Percentiles rank a stretch among this genome's conserved stretches.
phyloP scores from a whole-genome alignment of 75 land plant genomes.

The Picea glauca region DNA sequence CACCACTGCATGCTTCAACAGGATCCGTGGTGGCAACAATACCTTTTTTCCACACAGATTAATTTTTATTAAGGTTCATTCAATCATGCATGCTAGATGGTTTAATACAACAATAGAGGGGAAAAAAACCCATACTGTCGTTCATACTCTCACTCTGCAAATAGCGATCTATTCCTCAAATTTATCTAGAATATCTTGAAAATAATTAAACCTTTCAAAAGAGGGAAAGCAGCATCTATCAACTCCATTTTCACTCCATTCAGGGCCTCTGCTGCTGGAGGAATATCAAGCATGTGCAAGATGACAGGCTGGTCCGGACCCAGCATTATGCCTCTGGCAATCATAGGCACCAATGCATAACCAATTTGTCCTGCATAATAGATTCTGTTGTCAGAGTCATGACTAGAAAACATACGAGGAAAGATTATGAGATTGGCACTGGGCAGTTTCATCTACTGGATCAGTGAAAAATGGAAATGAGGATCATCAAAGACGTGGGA shows the following conservation, averaged over 20 bases:
- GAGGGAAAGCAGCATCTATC: constrained; percentile 93
- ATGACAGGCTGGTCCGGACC: constrained; percentile 92
- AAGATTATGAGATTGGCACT: background rate
- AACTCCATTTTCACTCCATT: constrained; percentile 98
- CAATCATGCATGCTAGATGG: background rate
- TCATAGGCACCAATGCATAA: constrained; percentile 96
- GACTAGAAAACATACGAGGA: background rate
- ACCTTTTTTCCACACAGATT: constrained; percentile 34
- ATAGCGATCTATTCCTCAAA: background rate
- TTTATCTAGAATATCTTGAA: background rate
- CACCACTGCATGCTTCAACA: constrained; percentile 88
- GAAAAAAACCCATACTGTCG: background rate
- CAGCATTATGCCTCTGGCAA: constrained; percentile 90
- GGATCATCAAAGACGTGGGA: background rate
- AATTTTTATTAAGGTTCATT: background rate
- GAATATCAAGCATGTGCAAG: constrained; percentile 95
- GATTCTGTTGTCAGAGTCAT: background rate
- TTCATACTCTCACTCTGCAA: background rate
- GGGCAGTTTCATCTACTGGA: background rate
- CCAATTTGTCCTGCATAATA: constrained; percentile 92
- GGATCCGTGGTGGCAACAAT: constrained; percentile 95
- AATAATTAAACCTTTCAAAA: constrained; percentile 69
- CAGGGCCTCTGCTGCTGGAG: constrained; percentile 80
- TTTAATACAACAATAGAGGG: background rate
- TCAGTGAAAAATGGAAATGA: background rate